Evolutionary conservation across 164 flowering plant genomes (phyloP).

Genomic region (Amborella trichopoda): DNA sequence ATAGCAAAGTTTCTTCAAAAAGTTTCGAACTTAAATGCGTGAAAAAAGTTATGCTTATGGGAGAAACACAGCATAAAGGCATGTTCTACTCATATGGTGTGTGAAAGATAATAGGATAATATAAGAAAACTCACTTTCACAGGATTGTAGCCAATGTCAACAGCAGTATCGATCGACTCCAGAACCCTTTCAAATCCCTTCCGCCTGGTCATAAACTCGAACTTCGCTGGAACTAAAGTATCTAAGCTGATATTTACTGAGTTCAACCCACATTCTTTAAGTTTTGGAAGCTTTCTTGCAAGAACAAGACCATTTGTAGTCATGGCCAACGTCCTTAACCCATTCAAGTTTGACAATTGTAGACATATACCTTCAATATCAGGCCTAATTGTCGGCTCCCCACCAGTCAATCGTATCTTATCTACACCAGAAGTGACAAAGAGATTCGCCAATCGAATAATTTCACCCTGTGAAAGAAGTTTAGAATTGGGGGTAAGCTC

Average conservation of each 20-base stretch:
- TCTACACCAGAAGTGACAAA: conserved; percentile 79
- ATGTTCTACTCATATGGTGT: no score
- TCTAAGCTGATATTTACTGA: conserved; percentile 86
- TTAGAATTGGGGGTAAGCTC: conserved; percentile 65
- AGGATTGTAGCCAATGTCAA: conserved; percentile 76
- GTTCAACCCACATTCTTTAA: conserved; percentile 74
- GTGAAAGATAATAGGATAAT: no score
- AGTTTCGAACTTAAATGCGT: no score
- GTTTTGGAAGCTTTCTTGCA: conserved; percentile 71
- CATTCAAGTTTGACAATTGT: conserved; percentile 55
- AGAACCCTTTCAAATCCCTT: conserved; percentile 83
- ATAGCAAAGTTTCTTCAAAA: no score
- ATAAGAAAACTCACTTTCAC: conserved; percentile 65
- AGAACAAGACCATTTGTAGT: conserved; percentile 88
- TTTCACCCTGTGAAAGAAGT: conserved; percentile 51
- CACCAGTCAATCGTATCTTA: conserved; percentile 92
- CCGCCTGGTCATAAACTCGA: conserved; percentile 91
- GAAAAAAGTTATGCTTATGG: no score
- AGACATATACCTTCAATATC: conserved; percentile 85
- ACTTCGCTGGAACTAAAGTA: conserved; percentile 86
- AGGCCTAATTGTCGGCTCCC: conserved; percentile 88
- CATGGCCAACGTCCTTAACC: conserved; percentile 75
- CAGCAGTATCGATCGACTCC: conserved; percentile 68
- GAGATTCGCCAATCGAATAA: conserved; percentile 59
- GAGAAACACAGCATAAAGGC: no score